Conservation (phyloP, 305 asterid species). For the Petunia hybrid region DNA sequence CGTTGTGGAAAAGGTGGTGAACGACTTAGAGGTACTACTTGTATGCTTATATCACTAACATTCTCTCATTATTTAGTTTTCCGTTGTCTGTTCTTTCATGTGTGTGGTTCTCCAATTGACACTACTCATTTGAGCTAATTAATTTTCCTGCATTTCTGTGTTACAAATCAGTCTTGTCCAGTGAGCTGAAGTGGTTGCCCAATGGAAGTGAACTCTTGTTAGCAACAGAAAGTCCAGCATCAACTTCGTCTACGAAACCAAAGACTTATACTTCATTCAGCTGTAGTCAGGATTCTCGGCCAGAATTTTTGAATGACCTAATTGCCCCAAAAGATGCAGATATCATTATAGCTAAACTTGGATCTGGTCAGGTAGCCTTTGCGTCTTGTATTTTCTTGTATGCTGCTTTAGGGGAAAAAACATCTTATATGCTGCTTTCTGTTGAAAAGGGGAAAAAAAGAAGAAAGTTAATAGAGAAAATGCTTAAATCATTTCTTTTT, state of each 20-base stretch:
- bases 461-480: slow-evolving; percentile 2
- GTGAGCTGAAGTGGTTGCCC: slow-evolving; percentile 83
- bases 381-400: slow-evolving; percentile 18
- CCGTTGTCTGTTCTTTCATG: slow-evolving; percentile 5
- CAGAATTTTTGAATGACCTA: slow-evolving; percentile 59
- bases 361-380: slow-evolving; percentile 80
- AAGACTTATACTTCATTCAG: slow-evolving; percentile 85
- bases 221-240: slow-evolving; percentile 47
- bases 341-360: slow-evolving; percentile 77
- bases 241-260: slow-evolving; percentile 50
- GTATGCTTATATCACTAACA: neutral
- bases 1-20: slow-evolving; percentile 58
- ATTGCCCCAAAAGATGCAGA: slow-evolving; percentile 65
- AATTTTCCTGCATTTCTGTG: neutral
- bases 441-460: neutral
- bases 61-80: slow-evolving; percentile 7
- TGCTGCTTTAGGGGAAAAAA: neutral
- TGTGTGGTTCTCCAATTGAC: slow-evolving; percentile 2
- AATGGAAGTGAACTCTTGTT: slow-evolving; percentile 73
- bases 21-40: slow-evolving; percentile 62
- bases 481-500: neutral
- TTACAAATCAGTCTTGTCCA: slow-evolving; percentile 60
- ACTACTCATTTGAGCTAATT: neutral
- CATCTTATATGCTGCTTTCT: neutral
- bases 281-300: slow-evolving; percentile 68